Conservation (phyloP, 1,284 basidiomycete species). For the Puccinia sorghi region DNA sequence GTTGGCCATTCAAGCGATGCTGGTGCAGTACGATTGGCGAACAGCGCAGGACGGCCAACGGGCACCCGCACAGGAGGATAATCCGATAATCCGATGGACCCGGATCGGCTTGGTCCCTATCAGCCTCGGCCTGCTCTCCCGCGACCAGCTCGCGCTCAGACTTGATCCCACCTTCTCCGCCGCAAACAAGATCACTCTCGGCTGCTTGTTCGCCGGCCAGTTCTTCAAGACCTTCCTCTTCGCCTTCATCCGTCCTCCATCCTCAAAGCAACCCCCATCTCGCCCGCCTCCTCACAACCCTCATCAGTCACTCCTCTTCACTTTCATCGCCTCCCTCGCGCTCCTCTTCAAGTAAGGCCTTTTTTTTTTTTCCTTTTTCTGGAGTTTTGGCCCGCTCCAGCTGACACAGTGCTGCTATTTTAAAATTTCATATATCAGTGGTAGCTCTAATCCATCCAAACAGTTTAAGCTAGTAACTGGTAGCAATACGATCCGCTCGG, state of each 20-base stretch:
- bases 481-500: slow-evolving; percentile 48
- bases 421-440: not conserved
- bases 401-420: not conserved
- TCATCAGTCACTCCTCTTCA: not conserved
- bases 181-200: not conserved
- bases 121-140: not conserved
- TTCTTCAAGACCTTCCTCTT: slow-evolving; percentile 1
- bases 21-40: not conserved
- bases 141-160: not conserved
- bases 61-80: not conserved
- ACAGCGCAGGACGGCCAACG: not conserved
- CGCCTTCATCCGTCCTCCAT: not conserved
- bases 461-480: not conserved
- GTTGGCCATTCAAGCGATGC: not conserved
- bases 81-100: not conserved
- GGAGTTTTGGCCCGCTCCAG: not conserved
- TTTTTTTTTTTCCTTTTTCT: too few species aligned
- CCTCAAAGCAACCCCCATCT: not conserved
- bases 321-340: not conserved
- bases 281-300: not conserved
- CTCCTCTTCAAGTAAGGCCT: not conserved
- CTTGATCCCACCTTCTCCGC: not conserved
- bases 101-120: not conserved
- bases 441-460: slow-evolving; percentile 7
- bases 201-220: not conserved